Evolutionary conservation across 2,329 filamentous ascomycete species (phyloP).

Genomic region (Paradendryphiella salina): DNA sequence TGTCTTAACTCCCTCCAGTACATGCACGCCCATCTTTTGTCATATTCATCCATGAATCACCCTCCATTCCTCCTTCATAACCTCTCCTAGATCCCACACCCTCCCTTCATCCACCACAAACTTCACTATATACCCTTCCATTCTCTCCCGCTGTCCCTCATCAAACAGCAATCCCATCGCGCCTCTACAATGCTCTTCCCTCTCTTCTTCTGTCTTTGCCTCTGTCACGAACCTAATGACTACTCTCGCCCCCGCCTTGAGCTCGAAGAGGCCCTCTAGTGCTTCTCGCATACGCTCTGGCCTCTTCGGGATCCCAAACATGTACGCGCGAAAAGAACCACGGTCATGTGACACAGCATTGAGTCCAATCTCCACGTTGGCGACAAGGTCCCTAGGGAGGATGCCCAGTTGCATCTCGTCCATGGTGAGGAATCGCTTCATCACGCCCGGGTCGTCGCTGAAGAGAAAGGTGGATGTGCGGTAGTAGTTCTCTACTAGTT

Average conservation of each 20-base stretch:
- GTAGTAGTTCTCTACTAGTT: conserved; percentile 25
- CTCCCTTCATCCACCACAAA: conserved; percentile 23
- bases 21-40: not conserved
- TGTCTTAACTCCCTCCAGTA: too few relatives aligned
- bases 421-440: conserved; percentile 19
- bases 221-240: conserved; percentile 21
- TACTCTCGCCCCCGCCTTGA: conserved; percentile 19
- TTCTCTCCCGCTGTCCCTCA: conserved; percentile 6
- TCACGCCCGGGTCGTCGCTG: conserved; percentile 19
- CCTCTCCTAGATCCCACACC: conserved; percentile 10
- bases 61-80: conserved; percentile 8
- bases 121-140: conserved; percentile 13
- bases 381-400: conserved; percentile 15
- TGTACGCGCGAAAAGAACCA: conserved; percentile 25
- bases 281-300: conserved; percentile 21
- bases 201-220: conserved; percentile 14
- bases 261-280: conserved; percentile 19
- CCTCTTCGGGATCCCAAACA: conserved; percentile 23
- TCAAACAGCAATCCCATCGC: conserved; percentile 15
- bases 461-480: conserved; percentile 26
- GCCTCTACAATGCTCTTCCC: conserved; percentile 12
- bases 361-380: conserved; percentile 19
- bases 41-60: conserved; percentile 4
- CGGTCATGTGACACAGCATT: conserved; percentile 23
- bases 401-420: conserved; percentile 20